These are phyloP conservation scores for Pyrenula aspistea DNA, from an alignment of 495 filamentous ascomycete genomes.

Conservation along the genomic window DNA sequence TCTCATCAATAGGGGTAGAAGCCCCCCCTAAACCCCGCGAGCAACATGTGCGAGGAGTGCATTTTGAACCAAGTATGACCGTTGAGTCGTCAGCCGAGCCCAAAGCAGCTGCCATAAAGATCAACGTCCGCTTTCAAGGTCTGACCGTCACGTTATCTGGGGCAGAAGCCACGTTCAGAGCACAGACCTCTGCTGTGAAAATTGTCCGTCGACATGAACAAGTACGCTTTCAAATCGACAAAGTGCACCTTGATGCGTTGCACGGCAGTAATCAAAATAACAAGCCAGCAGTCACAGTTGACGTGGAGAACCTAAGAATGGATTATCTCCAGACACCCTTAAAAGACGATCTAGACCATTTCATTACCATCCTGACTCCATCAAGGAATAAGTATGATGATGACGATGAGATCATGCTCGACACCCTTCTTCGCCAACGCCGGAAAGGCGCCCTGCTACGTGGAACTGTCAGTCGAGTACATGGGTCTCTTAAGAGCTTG, in stretches of 20 bases:
- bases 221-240: conserved; percentile 60
- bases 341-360: conserved; percentile 65
- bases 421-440: conserved; percentile 81
- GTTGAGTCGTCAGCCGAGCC: conserved; percentile 4
- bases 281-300: conserved; percentile 36
- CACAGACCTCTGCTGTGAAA: conserved; percentile 72
- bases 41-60: conserved; percentile 47
- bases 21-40: conserved; percentile 12
- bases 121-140: conserved; percentile 67
- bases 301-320: conserved; percentile 52
- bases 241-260: conserved; percentile 61
- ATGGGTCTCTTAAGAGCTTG: conserved; percentile 42
- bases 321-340: conserved; percentile 66
- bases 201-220: conserved; percentile 58
- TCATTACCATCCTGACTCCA: conserved; percentile 79
- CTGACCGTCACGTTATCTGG: conserved; percentile 61
- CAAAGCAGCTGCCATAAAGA: conserved; percentile 39
- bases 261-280: conserved; percentile 33
- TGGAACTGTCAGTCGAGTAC: conserved; percentile 48
- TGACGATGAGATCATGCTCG: conserved; percentile 88
- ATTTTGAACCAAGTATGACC: conserved; percentile 41
- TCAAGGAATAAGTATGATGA: conserved; percentile 86
- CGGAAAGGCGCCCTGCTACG: conserved; percentile 80
- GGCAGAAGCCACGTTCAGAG: conserved; percentile 56
- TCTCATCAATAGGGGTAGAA: conserved; percentile 8